phyloP scores from a whole-genome alignment of 139 green algal genomes.

The Chlamydomonas sp. region DNA sequence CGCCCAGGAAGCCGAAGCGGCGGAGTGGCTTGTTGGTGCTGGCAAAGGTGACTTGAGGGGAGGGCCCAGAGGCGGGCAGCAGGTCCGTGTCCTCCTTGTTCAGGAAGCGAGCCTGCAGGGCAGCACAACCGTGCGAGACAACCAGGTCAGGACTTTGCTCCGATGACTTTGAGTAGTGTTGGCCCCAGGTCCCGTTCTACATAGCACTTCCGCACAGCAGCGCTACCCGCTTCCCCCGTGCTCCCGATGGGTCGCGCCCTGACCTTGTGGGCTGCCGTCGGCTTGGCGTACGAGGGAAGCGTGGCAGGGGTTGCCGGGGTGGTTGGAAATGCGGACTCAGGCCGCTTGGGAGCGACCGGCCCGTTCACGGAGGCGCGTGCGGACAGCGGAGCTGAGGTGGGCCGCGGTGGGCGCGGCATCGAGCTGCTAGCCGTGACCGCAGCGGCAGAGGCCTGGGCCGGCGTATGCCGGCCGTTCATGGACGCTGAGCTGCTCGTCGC shows the following conservation, averaged over 20 bases:
- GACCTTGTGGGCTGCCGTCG: slow-evolving; percentile 38
- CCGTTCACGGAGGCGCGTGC: neutral
- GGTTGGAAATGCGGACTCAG: neutral
- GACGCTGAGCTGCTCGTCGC: neutral
- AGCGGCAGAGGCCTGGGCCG: neutral
- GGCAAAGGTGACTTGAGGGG: slow-evolving; percentile 14
- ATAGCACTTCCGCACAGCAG: too few species aligned
- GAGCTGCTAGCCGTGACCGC: neutral
- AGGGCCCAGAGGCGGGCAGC: neutral
- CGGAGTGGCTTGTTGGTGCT: slow-evolving; percentile 37
- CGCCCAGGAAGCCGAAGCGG: neutral
- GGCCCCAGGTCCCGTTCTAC: too few species aligned
- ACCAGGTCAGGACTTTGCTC: too few species aligned
- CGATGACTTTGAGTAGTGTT: too few species aligned
- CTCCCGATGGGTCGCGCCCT: too few species aligned
- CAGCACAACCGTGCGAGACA: neutral
- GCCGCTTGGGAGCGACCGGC: neutral
- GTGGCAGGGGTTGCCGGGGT: neutral
- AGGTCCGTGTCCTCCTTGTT: slow-evolving; percentile 24
- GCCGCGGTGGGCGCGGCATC: slow-evolving; percentile 3
- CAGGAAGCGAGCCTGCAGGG: neutral
- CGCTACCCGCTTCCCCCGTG: too few species aligned
- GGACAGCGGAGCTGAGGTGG: slow-evolving; percentile 3
- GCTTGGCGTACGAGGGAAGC: slow-evolving; percentile 38
- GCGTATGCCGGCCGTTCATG: slow-evolving; percentile 30